A percentile compares a stretch with the other conserved stretches of the same genome.
Conservation (phyloP, 1,284 basidiomycete species). For the Trichosporon ovoides region DNA sequence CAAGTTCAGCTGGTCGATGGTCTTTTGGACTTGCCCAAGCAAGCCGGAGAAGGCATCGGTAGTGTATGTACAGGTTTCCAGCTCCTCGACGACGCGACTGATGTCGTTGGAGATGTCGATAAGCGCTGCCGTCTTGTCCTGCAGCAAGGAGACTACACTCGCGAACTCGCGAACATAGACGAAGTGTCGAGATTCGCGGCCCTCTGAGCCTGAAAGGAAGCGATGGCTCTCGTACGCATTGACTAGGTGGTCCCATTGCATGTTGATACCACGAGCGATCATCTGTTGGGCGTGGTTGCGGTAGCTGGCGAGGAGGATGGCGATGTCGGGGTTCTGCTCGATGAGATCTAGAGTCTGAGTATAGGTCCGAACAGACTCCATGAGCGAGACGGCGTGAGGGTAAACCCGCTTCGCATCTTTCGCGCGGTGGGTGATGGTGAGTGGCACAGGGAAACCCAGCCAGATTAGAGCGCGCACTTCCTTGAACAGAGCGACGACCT, state of each 20-base stretch:
- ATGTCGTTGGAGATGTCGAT: constrained; percentile 89
- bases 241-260: constrained; percentile 95
- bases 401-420: constrained; percentile 98
- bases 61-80: constrained; percentile 79
- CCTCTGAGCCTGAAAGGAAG: constrained; percentile 62
- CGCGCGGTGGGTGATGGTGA: constrained; percentile 90
- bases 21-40: constrained; percentile 76
- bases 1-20: constrained; percentile 90
- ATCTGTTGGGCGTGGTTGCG: constrained; percentile 84
- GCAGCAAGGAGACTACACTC: constrained; percentile 77
- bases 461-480: constrained; percentile 93
- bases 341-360: constrained; percentile 88
- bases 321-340: constrained; percentile 80
- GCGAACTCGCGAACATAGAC: constrained; percentile 94
- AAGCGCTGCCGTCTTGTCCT: constrained; percentile 91
- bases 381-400: constrained; percentile 93
- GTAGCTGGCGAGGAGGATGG: constrained; percentile 88
- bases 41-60: constrained; percentile 72
- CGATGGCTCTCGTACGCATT: constrained; percentile 80
- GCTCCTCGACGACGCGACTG: constrained; percentile 72
- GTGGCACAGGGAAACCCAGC: constrained; percentile 91
- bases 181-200: constrained; percentile 80
- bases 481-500: constrained; percentile 97
- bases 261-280: constrained; percentile 78
- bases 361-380: constrained; percentile 97